These are phyloP conservation scores for Fraxinus dipetala DNA, from an alignment of 305 asterid genomes.

Conservation along the genomic window DNA sequence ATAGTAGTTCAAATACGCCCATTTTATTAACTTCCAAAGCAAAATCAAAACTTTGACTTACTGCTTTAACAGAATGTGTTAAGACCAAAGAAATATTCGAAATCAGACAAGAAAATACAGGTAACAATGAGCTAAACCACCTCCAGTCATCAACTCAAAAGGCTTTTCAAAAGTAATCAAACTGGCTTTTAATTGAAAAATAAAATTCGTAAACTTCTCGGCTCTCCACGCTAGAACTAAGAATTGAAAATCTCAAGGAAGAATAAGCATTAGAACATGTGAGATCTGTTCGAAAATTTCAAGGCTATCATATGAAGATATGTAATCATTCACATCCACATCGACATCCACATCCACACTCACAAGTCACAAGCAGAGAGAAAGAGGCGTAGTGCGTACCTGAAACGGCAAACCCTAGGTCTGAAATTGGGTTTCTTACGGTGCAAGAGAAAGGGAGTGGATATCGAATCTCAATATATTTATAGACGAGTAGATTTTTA, in stretches of 20 bases:
- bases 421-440: neutral
- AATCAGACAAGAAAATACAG: neutral
- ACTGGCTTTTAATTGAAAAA: neutral
- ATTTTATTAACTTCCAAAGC: neutral
- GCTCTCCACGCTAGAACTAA: neutral
- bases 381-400: neutral
- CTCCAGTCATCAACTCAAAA: neutral
- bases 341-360: neutral
- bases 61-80: neutral
- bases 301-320: neutral
- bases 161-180: neutral
- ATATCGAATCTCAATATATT: neutral
- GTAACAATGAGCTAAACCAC: neutral
- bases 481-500: neutral
- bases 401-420: neutral
- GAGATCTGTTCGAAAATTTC: neutral
- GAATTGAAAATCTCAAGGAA: neutral
- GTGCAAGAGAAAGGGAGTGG: neutral
- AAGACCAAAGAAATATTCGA: neutral
- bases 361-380: neutral
- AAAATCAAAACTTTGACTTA: neutral
- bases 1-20: neutral
- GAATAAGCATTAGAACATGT: neutral
- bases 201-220: neutral
- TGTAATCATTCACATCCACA: neutral